phyloP scores from a whole-genome alignment of 345 rosid species.

The Camelina laxa region DNA sequence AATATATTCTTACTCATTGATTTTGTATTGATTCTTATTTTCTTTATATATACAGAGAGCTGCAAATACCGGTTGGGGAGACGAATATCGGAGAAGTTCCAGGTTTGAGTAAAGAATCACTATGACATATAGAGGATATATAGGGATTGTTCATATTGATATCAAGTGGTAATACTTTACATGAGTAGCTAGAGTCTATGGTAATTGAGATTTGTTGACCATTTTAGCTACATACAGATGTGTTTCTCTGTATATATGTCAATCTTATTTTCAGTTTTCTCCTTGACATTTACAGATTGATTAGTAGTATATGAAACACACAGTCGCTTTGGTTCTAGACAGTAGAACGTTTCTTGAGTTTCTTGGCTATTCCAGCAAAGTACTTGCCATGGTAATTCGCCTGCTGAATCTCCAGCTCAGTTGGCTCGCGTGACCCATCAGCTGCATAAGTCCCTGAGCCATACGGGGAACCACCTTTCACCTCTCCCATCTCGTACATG shows the following conservation, averaged over 20 bases:
- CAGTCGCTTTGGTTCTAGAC: not conserved
- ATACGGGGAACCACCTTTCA: conserved; percentile 90
- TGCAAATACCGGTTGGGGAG: conserved; percentile 83
- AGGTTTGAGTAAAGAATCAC: conserved; percentile 44
- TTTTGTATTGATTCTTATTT: not conserved
- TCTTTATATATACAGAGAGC: conserved; percentile 59
- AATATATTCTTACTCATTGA: too few relatives aligned
- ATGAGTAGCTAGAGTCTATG: conserved; percentile 15
- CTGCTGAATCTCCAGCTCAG: conserved; percentile 78
- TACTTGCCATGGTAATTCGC: conserved; percentile 88
- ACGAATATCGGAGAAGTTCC: conserved; percentile 56
- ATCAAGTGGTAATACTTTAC: conserved; percentile 12
- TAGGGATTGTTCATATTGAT: conserved; percentile 42
- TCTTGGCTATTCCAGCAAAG: conserved; percentile 79
- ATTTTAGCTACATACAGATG: conserved; percentile 1
- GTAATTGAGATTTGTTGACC: conserved; percentile 24
- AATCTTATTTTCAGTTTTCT: conserved; percentile 17
- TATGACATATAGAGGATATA: conserved; percentile 32
- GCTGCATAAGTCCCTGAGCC: conserved; percentile 96
- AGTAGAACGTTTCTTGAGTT: conserved; percentile 50
- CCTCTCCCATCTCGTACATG: conserved; percentile 91
- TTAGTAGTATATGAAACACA: conserved; percentile 19
- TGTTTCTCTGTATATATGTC: conserved; percentile 19
- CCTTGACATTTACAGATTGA: conserved; percentile 26
- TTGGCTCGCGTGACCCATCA: conserved; percentile 79